Evolutionary conservation across 169 alveolate species (phyloP).

Genomic region (Plasmodium vinckei): DNA sequence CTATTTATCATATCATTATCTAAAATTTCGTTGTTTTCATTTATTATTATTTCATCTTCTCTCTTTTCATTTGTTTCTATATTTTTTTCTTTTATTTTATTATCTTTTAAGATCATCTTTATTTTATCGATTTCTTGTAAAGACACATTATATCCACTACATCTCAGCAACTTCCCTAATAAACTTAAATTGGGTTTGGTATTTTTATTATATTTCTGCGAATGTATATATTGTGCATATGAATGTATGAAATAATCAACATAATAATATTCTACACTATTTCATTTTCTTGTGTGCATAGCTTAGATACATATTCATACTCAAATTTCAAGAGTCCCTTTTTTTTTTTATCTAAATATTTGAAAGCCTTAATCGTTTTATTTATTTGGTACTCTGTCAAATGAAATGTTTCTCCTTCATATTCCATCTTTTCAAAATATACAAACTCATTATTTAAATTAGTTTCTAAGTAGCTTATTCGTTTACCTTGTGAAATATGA

Average conservation of each 20-base stretch:
- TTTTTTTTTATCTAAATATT: slow-evolving; percentile 73
- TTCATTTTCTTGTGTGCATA: background rate
- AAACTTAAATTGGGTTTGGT: slow-evolving; percentile 14
- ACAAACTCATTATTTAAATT: background rate
- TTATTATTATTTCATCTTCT: slow-evolving; percentile 18
- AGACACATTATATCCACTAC: slow-evolving; percentile 71
- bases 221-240: slow-evolving; percentile 3
- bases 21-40: slow-evolving; percentile 9
- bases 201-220: background rate
- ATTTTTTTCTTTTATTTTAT: slow-evolving; percentile 18
- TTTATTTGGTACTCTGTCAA: slow-evolving; percentile 75
- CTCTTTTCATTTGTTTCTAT: slow-evolving; percentile 21
- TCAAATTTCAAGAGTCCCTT: slow-evolving; percentile 54
- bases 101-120: slow-evolving; percentile 48
- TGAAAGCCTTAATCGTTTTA: slow-evolving; percentile 61
- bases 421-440: slow-evolving; percentile 47
- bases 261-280: background rate
- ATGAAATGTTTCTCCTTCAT: slow-evolving; percentile 71
- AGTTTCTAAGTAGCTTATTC: background rate
- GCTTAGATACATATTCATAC: slow-evolving; percentile 24
- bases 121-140: slow-evolving; percentile 68
- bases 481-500: background rate
- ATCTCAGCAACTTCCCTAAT: slow-evolving; percentile 60
- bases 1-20: background rate
- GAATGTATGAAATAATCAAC: background rate